Base-by-base conservation (phyloP, 495 filamentous ascomycete species). In the Delitschia confertaspora region DNA sequence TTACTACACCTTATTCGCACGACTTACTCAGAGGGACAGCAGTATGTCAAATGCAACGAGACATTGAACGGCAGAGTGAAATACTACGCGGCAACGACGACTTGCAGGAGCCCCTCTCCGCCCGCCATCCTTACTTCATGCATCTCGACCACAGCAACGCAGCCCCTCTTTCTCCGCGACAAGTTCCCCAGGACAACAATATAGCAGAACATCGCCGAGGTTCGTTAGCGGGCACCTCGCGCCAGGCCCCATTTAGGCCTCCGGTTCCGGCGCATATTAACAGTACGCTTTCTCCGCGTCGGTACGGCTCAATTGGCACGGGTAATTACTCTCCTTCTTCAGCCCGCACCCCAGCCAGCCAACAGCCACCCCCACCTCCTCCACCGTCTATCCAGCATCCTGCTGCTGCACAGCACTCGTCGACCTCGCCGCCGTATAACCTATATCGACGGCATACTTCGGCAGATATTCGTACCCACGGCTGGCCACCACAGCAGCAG, bases 391-490 rank as follows among this genome's bases (percentile, higher is more conserved):
- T 49, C 34, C 65, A 67, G 26, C 86, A 93, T 60, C 85, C 86
- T 34, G 52, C 39, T 26, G 29, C 35, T 51, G 20, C 34, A 36
- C 11, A 34, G 18, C n/a, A 32, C 23, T 34, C 69, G 94, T 31
- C 75, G 86, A 74, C 83, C 21, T 81, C 86, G 19, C 83, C 85
- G 18, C 82, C 84, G 8, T 75, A 78, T 38, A 83, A 79, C 54
- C 68, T 95, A 24, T 73, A 80, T 22, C 80, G 91, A 16, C 79
- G 91, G 31, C 91, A 98, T 63, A 98, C 91, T 1, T 91, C 89
- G 34, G 91, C 91, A 40, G 91, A 98, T 55, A 96, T 98, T 51
- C 83, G 91, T 21, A 78, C 83, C 29, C 82, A 83, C 52, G 85
- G 85, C 38, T 95, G 91, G 91, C 79, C 82, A 51, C 72, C 76